Base-by-base conservation (phyloP, 1,284 basidiomycete species). In the Somion occarium region DNA sequence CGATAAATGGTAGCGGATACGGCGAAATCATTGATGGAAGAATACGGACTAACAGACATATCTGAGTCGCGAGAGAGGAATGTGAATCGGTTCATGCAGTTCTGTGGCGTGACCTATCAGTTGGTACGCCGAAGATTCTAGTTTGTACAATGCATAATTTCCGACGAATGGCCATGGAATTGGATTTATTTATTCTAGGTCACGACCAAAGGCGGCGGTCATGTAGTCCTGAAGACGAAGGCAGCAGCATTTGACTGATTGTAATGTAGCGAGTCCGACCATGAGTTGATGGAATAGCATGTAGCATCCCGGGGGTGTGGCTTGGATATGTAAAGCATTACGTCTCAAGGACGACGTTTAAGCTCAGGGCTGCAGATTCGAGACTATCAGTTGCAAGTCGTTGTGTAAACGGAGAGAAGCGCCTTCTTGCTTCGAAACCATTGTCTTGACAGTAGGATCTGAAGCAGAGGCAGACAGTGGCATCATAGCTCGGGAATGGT, bases 31-130 rank as follows among this genome's bases (percentile, higher is more conserved):
- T 63, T 80, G n/a, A 64, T 75, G 58, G 23, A 55, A 18, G 73
- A 79, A 11, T 79, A 79, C 59, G 69, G 61, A n/a, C 59, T 75
- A 3, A 46, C 50, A 15, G 58, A 62, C 25, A 19, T 56, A 11
- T 53, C 56, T 5, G 53, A 58, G 5, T 59, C 60, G 3, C 61
- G 71, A 39, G 73, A 76, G 43, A 63, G 64, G 19, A 79, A 79
- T 56, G 58, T 81, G 47, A 80, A 79, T 56, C 60, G 65, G 20
- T 69, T 81, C 59, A 74, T 80, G 71, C 73, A 72, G 44, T 75
- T 76, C 58, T 75, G 72, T 52, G 78, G 79, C 3, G 68, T 79
- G 3, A 64, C 66, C 53, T 79, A 77, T 56, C 76, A 76, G 52
- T 61, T 70, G 61, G 70, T 68, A 46, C 44, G 56, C 49, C 25